Percentiles rank a stretch among this genome's conserved stretches.
Evolutionary conservation across 257 asterid species (phyloP).

Genomic region (Capsicum pubescens): DNA sequence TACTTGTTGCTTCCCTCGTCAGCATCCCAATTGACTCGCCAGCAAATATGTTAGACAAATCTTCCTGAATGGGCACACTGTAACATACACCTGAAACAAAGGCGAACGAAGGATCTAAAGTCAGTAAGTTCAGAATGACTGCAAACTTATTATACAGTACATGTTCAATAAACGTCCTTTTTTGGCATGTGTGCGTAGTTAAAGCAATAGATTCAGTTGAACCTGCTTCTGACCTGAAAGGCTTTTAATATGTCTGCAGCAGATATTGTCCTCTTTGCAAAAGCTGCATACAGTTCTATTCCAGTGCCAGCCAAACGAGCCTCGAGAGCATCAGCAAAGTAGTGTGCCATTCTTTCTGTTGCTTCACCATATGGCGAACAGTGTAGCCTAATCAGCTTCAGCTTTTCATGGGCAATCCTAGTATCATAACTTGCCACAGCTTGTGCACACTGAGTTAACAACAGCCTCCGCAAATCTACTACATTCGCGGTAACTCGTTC

Average conservation of each 20-base stretch:
- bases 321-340: conserved; percentile 46
- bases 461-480: conserved; percentile 38
- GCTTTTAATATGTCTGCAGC: conserved; percentile 40
- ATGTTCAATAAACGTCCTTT: neutral
- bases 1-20: conserved; percentile 25
- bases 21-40: conserved; percentile 40
- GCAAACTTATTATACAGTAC: neutral
- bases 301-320: conserved; percentile 50
- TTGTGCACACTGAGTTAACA: conserved; percentile 44
- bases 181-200: neutral
- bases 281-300: conserved; percentile 28
- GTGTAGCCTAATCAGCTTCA: conserved; percentile 43
- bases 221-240: conserved; percentile 18
- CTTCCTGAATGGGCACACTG: conserved; percentile 40
- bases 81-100: conserved; percentile 31
- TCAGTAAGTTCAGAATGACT: neutral
- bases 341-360: conserved; percentile 43
- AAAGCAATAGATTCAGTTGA: neutral
- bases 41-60: conserved; percentile 45
- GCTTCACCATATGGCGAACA: conserved; percentile 47
- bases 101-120: neutral
- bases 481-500: neutral
- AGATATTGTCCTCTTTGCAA: conserved; percentile 20
- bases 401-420: conserved; percentile 26
- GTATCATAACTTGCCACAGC: conserved; percentile 34